These are phyloP conservation scores for Chalara sp. DNA, from an alignment of 2,329 filamentous ascomycete species.

Conservation along the genomic window DNA sequence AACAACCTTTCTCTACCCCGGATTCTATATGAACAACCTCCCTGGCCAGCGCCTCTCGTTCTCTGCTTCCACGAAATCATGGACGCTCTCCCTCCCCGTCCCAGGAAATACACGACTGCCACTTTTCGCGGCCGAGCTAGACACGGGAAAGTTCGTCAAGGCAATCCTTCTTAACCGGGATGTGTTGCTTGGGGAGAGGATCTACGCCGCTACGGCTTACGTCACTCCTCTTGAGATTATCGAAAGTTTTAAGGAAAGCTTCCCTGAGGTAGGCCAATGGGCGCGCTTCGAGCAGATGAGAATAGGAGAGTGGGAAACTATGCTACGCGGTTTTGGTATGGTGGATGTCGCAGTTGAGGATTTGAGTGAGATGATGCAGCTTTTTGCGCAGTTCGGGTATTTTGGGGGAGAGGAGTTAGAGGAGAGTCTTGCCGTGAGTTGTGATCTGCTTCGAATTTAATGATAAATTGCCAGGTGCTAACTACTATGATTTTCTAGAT, in stretches of 20 bases:
- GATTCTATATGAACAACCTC: slow-evolving; percentile 33
- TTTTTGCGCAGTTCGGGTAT: slow-evolving; percentile 28
- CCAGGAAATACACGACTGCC: slow-evolving; percentile 14
- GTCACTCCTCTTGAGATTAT: slow-evolving; percentile 30
- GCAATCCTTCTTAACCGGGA: slow-evolving; percentile 18
- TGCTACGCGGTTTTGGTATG: slow-evolving; percentile 3
- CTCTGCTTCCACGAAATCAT: slow-evolving; percentile 11
- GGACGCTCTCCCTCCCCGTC: slow-evolving; percentile 13
- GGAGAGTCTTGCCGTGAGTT: slow-evolving; percentile 6
- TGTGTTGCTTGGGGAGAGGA: slow-evolving; percentile 30
- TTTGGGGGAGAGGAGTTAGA: slow-evolving; percentile 20
- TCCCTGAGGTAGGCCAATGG: slow-evolving; percentile 22
- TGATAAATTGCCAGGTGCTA: no score
- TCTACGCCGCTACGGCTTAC: slow-evolving; percentile 33
- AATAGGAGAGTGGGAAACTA: slow-evolving; percentile 1
- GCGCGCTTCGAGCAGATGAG: slow-evolving; percentile 14
- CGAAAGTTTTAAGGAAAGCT: slow-evolving; percentile 26
- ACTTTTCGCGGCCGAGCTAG: slow-evolving; percentile 20
- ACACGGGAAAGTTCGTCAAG: slow-evolving; percentile 22
- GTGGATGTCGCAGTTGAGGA: slow-evolving; percentile 15
- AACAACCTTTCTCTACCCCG: slow-evolving; percentile 39
- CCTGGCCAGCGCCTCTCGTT: slow-evolving; percentile 4
- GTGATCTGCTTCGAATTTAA: background rate
- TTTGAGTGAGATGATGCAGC: slow-evolving; percentile 17
- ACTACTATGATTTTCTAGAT: no score